A percentile compares a stretch with the other conserved stretches of the same genome.
These are phyloP conservation scores for Calonectria pteridis DNA, from an alignment of 2,329 filamentous ascomycete species.

Conservation along the genomic window DNA sequence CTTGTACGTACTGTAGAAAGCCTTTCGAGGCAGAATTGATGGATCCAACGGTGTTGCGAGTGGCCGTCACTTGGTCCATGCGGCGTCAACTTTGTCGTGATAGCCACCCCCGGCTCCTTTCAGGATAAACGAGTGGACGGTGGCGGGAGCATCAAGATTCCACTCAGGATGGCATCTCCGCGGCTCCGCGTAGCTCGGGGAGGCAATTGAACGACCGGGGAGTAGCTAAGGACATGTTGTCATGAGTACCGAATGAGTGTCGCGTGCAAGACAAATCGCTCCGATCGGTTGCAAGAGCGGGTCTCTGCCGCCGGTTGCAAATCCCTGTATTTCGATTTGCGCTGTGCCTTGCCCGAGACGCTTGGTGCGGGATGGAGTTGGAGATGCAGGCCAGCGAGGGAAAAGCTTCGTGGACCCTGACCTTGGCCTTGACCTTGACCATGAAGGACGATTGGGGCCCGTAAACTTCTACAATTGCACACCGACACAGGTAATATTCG, in stretches of 20 bases:
- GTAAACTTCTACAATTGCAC: conserved; percentile 7
- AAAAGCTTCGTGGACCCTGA: background rate
- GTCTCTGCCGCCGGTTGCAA: conserved; percentile 36
- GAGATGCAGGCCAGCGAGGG: background rate
- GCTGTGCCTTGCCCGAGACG: conserved; percentile 29
- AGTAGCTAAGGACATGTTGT: conserved; percentile 21
- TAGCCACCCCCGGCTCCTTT: background rate
- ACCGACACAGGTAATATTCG: conserved; percentile 3
- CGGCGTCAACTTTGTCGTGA: conserved; percentile 2
- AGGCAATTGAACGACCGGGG: conserved; percentile 16
- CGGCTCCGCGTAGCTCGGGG: conserved; percentile 18
- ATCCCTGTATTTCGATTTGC: conserved; percentile 45
- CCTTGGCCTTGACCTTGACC: conserved; percentile 4
- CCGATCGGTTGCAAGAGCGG: conserved; percentile 41
- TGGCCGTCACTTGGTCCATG: background rate
- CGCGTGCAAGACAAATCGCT: conserved; percentile 45
- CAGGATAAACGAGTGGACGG: conserved; percentile 1
- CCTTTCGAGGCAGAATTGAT: conserved; percentile 26
- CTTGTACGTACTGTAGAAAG: conserved; percentile 25
- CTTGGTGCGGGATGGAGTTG: conserved; percentile 26
- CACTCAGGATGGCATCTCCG: conserved; percentile 17
- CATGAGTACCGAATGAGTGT: conserved; percentile 42
- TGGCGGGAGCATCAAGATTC: conserved; percentile 1
- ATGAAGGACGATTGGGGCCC: conserved; percentile 1
- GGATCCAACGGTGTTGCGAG: conserved; percentile 3